Conservation (phyloP, 495 filamentous ascomycete species). For the Aspergillus cavernicola region DNA sequence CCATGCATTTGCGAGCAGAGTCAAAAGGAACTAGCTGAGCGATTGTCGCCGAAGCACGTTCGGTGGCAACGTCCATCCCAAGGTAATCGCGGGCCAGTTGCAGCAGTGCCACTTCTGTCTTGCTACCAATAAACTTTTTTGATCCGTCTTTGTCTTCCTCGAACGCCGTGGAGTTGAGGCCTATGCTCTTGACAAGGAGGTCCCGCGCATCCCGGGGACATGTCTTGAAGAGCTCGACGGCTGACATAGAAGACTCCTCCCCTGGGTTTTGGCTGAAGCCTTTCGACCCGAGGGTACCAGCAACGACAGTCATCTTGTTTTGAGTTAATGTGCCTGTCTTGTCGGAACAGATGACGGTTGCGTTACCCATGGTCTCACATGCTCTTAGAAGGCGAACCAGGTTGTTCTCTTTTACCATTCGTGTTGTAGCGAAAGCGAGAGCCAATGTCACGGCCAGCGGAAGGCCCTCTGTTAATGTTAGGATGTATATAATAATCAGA, state of each 20-base stretch:
- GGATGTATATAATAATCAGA: not conserved
- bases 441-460: constrained; percentile 65
- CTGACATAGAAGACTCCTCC: constrained; percentile 21
- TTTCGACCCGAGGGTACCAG: constrained; percentile 55
- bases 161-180: constrained; percentile 65
- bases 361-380: constrained; percentile 72
- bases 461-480: constrained; percentile 50
- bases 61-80: constrained; percentile 59
- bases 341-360: constrained; percentile 66
- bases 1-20: constrained; percentile 67
- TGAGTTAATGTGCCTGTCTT: constrained; percentile 71
- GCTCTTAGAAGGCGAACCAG: constrained; percentile 62
- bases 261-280: constrained; percentile 45
- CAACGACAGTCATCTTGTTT: constrained; percentile 69
- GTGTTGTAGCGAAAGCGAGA: constrained; percentile 65
- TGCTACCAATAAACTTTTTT: constrained; percentile 61
- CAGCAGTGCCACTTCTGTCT: constrained; percentile 68
- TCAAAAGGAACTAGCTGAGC: constrained; percentile 66
- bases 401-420: constrained; percentile 69
- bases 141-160: constrained; percentile 57
- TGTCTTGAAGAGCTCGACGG: constrained; percentile 34
- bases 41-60: constrained; percentile 56
- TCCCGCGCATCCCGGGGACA: constrained; percentile 39
- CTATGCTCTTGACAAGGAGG: constrained; percentile 58
- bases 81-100: constrained; percentile 57